A percentile compares a stretch with the other conserved stretches of the same genome.
Evolutionary conservation across 495 filamentous ascomycete species (phyloP).

Genomic region (Margaritispora aquatica): DNA sequence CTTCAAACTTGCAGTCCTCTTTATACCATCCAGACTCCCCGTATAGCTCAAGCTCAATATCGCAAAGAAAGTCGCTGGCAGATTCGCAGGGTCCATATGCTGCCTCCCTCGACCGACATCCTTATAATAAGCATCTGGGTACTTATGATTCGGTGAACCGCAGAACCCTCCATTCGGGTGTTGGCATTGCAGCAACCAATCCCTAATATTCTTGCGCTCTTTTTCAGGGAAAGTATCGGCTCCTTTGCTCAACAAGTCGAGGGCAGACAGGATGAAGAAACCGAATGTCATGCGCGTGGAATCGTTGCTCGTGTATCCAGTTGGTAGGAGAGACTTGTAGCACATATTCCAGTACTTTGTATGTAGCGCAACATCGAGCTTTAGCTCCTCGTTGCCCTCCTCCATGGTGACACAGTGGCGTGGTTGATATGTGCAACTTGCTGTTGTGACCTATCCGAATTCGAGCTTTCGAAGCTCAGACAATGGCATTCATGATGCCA

Average conservation of each 20-base stretch:
- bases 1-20: constrained; percentile 56
- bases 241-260: constrained; percentile 72
- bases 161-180: constrained; percentile 72
- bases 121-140: constrained; percentile 30
- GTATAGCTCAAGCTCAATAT: constrained; percentile 66
- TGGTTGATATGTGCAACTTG: neutral
- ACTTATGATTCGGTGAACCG: constrained; percentile 52
- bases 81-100: constrained; percentile 71
- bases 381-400: constrained; percentile 30
- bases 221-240: constrained; percentile 44
- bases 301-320: constrained; percentile 77
- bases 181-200: constrained; percentile 74
- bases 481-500: too few species aligned
- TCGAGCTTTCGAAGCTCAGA: neutral
- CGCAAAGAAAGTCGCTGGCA: constrained; percentile 85
- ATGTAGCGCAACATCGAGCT: constrained; percentile 66
- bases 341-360: constrained; percentile 91
- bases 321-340: constrained; percentile 72
- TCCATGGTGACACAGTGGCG: neutral
- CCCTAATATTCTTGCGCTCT: constrained; percentile 53
- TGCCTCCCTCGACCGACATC: constrained; percentile 33
- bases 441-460: neutral
- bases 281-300: constrained; percentile 83
- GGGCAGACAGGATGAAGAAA: constrained; percentile 77
- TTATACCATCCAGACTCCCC: constrained; percentile 64